These are phyloP conservation scores for Sapria himalayana DNA, from an alignment of 345 rosid species.

Conservation along the genomic window DNA sequence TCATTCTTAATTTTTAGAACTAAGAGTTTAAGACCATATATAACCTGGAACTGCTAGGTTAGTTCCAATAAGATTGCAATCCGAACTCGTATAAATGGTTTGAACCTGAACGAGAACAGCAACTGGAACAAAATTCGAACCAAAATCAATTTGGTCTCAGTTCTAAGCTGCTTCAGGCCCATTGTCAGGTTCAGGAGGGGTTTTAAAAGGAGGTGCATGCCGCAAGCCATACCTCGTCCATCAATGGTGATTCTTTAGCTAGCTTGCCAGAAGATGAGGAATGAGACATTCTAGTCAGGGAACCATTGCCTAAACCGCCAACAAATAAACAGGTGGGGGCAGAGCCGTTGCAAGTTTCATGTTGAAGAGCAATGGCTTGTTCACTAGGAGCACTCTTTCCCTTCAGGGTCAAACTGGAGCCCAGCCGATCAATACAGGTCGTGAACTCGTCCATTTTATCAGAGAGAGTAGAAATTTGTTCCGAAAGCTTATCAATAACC, in stretches of 20 bases:
- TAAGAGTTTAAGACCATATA: too few relatives aligned
- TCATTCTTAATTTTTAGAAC: too few relatives aligned
- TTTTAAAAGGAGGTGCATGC: background rate
- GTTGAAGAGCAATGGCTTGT: constrained; percentile 39
- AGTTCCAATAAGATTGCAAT: too few relatives aligned
- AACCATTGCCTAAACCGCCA: constrained; percentile 58
- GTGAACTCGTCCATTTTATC: constrained; percentile 95
- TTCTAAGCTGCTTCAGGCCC: too few relatives aligned
- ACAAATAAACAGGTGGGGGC: constrained; percentile 75
- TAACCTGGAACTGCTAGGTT: too few relatives aligned
- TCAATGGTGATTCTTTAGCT: constrained; percentile 48
- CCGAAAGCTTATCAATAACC: constrained; percentile 61
- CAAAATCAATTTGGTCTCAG: too few relatives aligned
- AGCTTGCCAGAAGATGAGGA: constrained; percentile 63
- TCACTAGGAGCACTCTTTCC: constrained; percentile 36
- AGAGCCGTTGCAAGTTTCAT: constrained; percentile 58
- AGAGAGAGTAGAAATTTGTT: constrained; percentile 64
- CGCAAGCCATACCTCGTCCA: constrained; percentile 51
- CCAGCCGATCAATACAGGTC: constrained; percentile 48
- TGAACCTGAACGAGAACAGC: too few relatives aligned
- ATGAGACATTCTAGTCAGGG: constrained; percentile 48
- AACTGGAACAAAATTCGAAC: too few relatives aligned
- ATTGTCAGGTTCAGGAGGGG: too few relatives aligned
- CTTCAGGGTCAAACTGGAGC: constrained; percentile 32
- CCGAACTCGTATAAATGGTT: too few relatives aligned